Percentiles rank a stretch among this genome's conserved stretches.
These are phyloP conservation scores for Fusarium begoniae DNA, from an alignment of 2,329 filamentous ascomycete species.

Conservation along the genomic window DNA sequence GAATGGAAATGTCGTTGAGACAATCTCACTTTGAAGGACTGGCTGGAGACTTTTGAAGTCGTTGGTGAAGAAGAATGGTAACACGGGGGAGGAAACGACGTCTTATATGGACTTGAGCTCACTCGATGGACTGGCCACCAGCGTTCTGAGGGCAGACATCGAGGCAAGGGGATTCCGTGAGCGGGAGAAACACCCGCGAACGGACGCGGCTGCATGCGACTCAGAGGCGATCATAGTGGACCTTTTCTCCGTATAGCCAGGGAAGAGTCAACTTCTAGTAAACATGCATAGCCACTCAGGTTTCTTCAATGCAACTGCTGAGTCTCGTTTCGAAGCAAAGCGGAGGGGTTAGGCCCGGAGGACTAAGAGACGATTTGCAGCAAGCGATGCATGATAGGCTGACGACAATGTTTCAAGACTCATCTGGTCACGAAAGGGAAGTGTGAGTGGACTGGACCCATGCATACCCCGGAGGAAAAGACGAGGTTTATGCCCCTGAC, in stretches of 20 bases:
- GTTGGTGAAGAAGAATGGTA: constrained; percentile 30
- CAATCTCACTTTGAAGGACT: constrained; percentile 43
- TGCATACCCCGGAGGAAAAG: constrained; percentile 30
- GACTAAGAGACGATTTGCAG: constrained; percentile 33
- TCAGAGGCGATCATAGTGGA: constrained; percentile 31
- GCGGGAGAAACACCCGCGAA: constrained; percentile 29
- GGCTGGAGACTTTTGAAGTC: constrained; percentile 42
- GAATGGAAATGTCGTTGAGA: constrained; percentile 43
- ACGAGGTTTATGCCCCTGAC: constrained; percentile 39
- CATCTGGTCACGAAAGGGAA: constrained; percentile 38
- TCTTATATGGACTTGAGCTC: constrained; percentile 39
- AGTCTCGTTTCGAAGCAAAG: constrained; percentile 52
- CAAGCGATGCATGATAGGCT: constrained; percentile 44
- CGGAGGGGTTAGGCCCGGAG: constrained; percentile 46
- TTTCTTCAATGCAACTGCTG: constrained; percentile 23
- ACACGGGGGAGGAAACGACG: constrained; percentile 17
- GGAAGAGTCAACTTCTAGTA: constrained; percentile 43
- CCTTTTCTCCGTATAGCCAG: constrained; percentile 35
- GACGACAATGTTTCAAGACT: constrained; percentile 43
- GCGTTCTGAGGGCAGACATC: constrained; percentile 15
- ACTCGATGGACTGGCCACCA: constrained; percentile 31
- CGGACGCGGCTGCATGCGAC: constrained; percentile 29
- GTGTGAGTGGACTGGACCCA: constrained; percentile 36
- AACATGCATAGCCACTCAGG: constrained; percentile 37
- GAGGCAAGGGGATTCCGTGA: constrained; percentile 19